Evolutionary conservation across 495 filamentous ascomycete genomes (phyloP).

Genomic region (Xanthoparmelia taractica): DNA sequence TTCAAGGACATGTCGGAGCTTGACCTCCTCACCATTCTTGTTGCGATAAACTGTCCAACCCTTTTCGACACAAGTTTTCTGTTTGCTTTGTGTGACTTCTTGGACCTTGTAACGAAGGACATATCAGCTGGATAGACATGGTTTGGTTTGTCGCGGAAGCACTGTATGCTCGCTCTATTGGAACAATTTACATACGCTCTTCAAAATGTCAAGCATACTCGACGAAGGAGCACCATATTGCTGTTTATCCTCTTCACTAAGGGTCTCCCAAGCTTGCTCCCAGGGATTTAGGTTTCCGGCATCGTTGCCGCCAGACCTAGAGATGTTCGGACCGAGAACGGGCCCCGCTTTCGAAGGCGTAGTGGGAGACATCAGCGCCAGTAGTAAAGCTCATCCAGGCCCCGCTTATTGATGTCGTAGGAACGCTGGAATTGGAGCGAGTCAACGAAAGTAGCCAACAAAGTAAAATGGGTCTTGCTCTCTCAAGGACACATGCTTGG

Average conservation of each 20-base stretch:
- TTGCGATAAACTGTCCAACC: not conserved
- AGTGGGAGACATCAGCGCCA: not conserved
- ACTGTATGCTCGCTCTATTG: not conserved
- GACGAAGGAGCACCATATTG: not conserved
- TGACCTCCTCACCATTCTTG: slow-evolving; percentile 13
- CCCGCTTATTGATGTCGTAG: not conserved
- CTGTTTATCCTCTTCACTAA: not conserved
- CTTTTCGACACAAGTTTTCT: not conserved
- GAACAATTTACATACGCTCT: not conserved
- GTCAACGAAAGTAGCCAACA: no score
- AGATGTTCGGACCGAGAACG: not conserved
- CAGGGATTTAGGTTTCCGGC: not conserved
- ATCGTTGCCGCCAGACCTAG: not conserved
- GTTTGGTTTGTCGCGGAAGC: not conserved
- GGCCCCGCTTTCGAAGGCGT: not conserved
- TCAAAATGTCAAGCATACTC: not conserved
- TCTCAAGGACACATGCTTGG: no score
- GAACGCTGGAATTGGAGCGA: no score
- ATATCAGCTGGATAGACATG: not conserved
- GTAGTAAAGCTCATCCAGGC: not conserved
- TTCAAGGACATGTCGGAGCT: slow-evolving; percentile 9
- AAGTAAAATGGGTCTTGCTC: no score
- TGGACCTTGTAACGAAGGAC: not conserved
- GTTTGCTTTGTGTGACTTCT: not conserved
- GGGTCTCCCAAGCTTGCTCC: not conserved